Evolutionary conservation across 495 filamentous ascomycete species (phyloP).

Genomic region (Friedmanniomyces endolithicus): DNA sequence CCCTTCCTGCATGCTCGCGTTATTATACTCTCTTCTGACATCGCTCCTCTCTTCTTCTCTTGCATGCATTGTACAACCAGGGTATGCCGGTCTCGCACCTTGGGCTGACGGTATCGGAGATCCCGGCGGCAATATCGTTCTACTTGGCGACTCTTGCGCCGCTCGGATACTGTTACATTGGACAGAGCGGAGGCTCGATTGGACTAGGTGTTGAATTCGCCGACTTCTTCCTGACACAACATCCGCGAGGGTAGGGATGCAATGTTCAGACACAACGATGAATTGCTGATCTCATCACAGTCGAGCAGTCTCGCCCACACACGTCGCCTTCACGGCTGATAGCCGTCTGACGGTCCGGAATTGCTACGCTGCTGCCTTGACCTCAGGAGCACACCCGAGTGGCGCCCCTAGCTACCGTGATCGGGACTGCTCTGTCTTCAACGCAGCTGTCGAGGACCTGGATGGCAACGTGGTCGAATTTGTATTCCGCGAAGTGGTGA

Average conservation of each 20-base stretch:
- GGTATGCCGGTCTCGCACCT: slow-evolving; percentile 48
- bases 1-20: slow-evolving; percentile 13
- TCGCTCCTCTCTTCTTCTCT: slow-evolving; percentile 1
- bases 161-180: slow-evolving; percentile 59
- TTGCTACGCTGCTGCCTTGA: slow-evolving; percentile 49
- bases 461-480: slow-evolving; percentile 51
- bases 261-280: neutral
- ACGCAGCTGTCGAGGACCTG: slow-evolving; percentile 48
- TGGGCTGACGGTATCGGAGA: slow-evolving; percentile 56
- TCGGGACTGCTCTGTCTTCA: slow-evolving; percentile 42
- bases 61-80: neutral
- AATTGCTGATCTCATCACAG: neutral
- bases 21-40: slow-evolving; percentile 12
- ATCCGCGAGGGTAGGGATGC: slow-evolving; percentile 7
- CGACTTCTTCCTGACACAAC: slow-evolving; percentile 13
- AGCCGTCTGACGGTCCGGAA: slow-evolving; percentile 40
- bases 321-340: slow-evolving; percentile 47
- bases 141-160: slow-evolving; percentile 65
- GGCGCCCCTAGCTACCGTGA: slow-evolving; percentile 44
- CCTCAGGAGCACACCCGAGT: slow-evolving; percentile 45
- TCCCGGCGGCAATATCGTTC: slow-evolving; percentile 67
- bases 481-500: slow-evolving; percentile 34
- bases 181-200: slow-evolving; percentile 35
- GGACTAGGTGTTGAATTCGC: slow-evolving; percentile 38
- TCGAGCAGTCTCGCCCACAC: slow-evolving; percentile 33